These are phyloP conservation scores for Sordariomycetes sp. DNA, from an alignment of 2,329 filamentous ascomycete genomes.

Conservation along the genomic window DNA sequence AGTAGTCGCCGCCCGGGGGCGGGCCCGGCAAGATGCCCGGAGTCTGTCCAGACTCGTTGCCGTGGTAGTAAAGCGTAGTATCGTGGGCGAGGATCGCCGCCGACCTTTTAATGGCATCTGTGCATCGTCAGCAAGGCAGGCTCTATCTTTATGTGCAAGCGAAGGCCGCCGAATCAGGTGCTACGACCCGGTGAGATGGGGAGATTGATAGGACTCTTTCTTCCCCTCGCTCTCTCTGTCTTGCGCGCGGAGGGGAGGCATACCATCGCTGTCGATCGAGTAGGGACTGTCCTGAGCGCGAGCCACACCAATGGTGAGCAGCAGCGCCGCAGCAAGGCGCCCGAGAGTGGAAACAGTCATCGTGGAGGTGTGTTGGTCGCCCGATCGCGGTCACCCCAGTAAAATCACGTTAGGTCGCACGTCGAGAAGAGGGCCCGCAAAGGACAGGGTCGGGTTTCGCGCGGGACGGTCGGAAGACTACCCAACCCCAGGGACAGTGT, in stretches of 20 bases:
- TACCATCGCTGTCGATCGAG: constrained; percentile 20
- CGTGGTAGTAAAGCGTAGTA: constrained; percentile 38
- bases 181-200: not conserved
- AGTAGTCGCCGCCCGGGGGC: constrained; percentile 45
- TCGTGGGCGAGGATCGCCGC: constrained; percentile 38
- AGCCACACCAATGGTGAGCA: constrained; percentile 9
- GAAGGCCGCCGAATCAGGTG: not conserved
- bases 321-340: constrained; percentile 8
- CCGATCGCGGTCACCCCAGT: not conserved
- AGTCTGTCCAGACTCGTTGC: constrained; percentile 37
- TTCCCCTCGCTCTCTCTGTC: no score
- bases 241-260: not conserved
- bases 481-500: not conserved
- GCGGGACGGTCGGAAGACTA: no score
- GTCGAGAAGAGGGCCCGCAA: not conserved
- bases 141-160: not conserved
- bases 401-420: not conserved
- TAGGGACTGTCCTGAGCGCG: constrained; percentile 12
- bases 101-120: constrained; percentile 34
- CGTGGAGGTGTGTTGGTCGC: not conserved
- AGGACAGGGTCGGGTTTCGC: not conserved
- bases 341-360: not conserved
- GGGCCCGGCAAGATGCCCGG: constrained; percentile 48
- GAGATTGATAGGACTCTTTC: not conserved
- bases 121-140: not conserved